Evolutionary conservation across 2,329 filamentous ascomycete genomes (phyloP).

Genomic region (Phoma herbarum): DNA sequence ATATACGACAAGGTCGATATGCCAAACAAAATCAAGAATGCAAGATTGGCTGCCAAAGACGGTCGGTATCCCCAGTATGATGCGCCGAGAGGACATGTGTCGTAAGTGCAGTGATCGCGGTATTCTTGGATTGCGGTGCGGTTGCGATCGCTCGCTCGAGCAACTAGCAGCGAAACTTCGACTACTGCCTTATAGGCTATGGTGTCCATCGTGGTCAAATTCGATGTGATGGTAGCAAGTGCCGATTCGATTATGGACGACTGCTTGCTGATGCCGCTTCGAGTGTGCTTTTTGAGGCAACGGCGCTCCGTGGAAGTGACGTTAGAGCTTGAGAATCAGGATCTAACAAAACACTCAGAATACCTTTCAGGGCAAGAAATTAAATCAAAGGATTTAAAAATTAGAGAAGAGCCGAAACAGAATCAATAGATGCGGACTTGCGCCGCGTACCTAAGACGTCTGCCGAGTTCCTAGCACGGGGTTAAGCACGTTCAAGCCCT

Average conservation of each 20-base stretch:
- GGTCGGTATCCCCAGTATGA: conserved; percentile 58
- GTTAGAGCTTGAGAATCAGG: neutral
- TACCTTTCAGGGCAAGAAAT: neutral
- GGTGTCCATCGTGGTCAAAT: neutral
- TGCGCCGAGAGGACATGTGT: conserved; percentile 21
- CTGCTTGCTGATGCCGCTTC: neutral
- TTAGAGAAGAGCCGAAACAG: neutral
- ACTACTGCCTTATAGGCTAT: conserved; percentile 4
- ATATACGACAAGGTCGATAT: conserved; percentile 52
- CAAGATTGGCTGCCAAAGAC: conserved; percentile 52
- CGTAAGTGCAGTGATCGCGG: conserved; percentile 9
- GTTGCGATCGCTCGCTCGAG: conserved; percentile 15
- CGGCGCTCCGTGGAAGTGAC: neutral
- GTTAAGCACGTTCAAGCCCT: conserved; percentile 15
- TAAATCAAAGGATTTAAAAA: neutral
- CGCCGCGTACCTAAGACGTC: conserved; percentile 6
- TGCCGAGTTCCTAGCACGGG: conserved; percentile 1
- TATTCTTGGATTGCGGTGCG: conserved; percentile 9
- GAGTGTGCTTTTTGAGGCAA: neutral
- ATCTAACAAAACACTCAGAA: neutral
- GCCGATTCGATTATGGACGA: neutral
- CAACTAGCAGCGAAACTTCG: conserved; percentile 8
- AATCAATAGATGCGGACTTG: neutral
- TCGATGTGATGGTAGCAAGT: neutral
- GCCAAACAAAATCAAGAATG: conserved; percentile 56